Conservation (phyloP, 2,329 filamentous ascomycete species). For the Verticillium klebahnii region DNA sequence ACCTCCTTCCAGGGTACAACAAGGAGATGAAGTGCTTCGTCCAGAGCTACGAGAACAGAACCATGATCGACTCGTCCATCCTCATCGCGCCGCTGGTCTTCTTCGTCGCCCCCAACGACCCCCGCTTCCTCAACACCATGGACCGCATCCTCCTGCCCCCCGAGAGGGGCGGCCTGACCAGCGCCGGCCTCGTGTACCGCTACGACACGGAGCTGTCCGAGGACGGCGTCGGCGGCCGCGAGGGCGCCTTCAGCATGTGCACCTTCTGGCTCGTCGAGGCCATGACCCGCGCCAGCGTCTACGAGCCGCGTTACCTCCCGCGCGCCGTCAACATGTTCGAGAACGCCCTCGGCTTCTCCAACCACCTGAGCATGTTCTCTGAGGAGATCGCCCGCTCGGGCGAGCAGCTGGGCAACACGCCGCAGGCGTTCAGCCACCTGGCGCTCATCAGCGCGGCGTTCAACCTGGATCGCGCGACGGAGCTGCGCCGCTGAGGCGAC, state of each 20-base stretch:
- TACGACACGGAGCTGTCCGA: constrained; percentile 66
- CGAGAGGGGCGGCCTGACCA: constrained; percentile 71
- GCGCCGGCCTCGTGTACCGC: constrained; percentile 69
- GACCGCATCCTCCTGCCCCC: constrained; percentile 67
- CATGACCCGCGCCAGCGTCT: constrained; percentile 62
- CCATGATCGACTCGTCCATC: constrained; percentile 68
- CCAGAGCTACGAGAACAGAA: constrained; percentile 70
- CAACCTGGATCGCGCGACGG: constrained; percentile 58
- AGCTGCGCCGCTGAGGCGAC: constrained; percentile 15
- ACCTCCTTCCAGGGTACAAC: constrained; percentile 55
- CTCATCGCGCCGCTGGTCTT: constrained; percentile 75
- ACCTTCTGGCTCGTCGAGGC: constrained; percentile 82
- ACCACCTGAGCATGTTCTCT: constrained; percentile 74
- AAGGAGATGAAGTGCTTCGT: constrained; percentile 63
- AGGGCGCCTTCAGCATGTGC: constrained; percentile 77
- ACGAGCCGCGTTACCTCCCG: constrained; percentile 59
- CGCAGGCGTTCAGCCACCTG: constrained; percentile 74
- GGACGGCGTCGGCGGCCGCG: constrained; percentile 68
- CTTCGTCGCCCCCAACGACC: constrained; percentile 74
- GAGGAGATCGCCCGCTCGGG: constrained; percentile 72
- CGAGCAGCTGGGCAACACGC: constrained; percentile 75
- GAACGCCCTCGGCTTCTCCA: constrained; percentile 72
- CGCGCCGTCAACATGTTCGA: constrained; percentile 67
- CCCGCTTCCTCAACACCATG: constrained; percentile 67
- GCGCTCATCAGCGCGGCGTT: constrained; percentile 74